A percentile compares a stretch with the other conserved stretches of the same genome.
Evolutionary conservation across 2,329 filamentous ascomycete species (phyloP).

Genomic region (Clarireedia homoeocarpa): DNA sequence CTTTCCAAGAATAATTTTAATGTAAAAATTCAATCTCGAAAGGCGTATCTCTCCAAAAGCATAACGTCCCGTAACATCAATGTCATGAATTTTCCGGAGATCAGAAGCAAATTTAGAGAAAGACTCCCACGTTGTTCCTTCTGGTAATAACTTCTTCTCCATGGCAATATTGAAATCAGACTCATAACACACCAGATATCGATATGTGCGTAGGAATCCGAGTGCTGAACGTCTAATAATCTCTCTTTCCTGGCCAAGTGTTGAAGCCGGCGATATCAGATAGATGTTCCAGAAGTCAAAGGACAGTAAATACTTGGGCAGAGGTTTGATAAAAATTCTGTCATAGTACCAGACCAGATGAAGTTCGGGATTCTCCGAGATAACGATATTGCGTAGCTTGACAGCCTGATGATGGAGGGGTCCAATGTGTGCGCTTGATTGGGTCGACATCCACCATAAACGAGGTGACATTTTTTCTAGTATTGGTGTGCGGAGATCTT

Average conservation of each 20-base stretch:
- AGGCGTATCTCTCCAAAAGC: slow-evolving; percentile 9
- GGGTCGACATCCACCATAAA: not conserved
- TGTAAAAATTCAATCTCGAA: slow-evolving; percentile 20
- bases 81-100: not conserved
- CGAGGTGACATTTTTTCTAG: not conserved
- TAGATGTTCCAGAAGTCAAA: slow-evolving; percentile 23
- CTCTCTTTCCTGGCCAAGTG: not conserved
- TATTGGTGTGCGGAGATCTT: not conserved
- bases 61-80: slow-evolving; percentile 1
- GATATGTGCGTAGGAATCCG: slow-evolving; percentile 30
- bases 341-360: slow-evolving; percentile 30
- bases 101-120: not conserved
- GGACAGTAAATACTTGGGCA: slow-evolving; percentile 25
- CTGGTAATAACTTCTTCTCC: not conserved
- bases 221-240: slow-evolving; percentile 9
- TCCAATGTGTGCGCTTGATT: not conserved
- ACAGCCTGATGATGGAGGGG: slow-evolving; percentile 19
- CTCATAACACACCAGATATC: slow-evolving; percentile 26
- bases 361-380: slow-evolving; percentile 30
- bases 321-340: slow-evolving; percentile 28
- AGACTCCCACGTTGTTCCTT: not conserved
- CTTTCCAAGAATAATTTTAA: slow-evolving; percentile 17
- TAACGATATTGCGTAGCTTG: slow-evolving; percentile 25
- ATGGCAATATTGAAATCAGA: slow-evolving; percentile 30
- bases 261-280: slow-evolving; percentile 9